Evolutionary conservation across 2,329 filamentous ascomycete genomes (phyloP), one percentile per base, ranked within the genome.

Genomic region (Tolypocladium album): DNA sequence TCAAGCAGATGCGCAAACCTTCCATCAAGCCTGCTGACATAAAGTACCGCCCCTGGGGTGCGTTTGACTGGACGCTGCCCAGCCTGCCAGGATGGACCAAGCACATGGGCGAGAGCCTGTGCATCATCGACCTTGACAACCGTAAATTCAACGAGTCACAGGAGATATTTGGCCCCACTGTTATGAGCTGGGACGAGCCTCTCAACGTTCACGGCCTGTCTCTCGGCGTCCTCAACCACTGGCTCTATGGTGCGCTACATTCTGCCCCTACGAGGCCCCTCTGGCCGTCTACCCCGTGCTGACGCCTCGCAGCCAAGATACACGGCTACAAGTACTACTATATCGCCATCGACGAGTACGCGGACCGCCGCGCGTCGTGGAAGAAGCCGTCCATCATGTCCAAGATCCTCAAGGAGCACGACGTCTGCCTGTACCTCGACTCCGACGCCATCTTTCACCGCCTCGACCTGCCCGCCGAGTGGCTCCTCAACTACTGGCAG

Each of bases 271-370:
- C 4, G 31, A 6, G 4, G 0, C 31, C 20, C 31, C 31, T 34
- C 17, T 20, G 7, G 12, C 8, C 20, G 20, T 12, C 50, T 22
- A 6, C 20, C 12, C 31, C 4, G 31, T 58, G 55, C 67, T 73
- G 59, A 70, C 63, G 4, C 50, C 20, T 34, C 42, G 22, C 61
- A 76, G 75, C 76, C 65, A 74, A 72, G 62, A 76, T 78, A 59
- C 76, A 79, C 64, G 76, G 76, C 57, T 79, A 79, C 71, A 75
- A 75, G 65, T 78, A 79, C 70, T 77, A 77, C 67, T 78, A 75
- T 60, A 63, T 79, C 61, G 70, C 73, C 45, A 72, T 72, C 40
- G 71, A 73, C 11, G 67, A 69, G 17, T 75, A 70, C 59, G 61
- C 66, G 55, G 76, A 78, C 61, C 75, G 76, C 31, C 75, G 76